Evolutionary conservation across 1,284 basidiomycete species (phyloP).

Genomic region (Puccinia polysora): DNA sequence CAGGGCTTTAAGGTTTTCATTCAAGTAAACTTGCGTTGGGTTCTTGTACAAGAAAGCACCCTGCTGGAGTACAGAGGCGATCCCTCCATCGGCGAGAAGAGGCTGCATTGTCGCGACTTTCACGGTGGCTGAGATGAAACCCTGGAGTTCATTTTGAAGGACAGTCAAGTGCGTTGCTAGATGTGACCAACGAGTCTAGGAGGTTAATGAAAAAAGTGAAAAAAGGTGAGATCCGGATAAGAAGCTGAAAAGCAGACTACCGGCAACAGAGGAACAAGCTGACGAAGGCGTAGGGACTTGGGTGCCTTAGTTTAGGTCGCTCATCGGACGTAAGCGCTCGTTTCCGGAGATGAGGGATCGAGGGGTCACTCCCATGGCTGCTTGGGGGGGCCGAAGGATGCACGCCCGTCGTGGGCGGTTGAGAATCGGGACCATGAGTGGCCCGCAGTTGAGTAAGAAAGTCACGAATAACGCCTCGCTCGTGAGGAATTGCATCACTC

Average conservation of each 20-base stretch:
- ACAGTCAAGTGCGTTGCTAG: slow-evolving; percentile 33
- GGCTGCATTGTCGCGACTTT: slow-evolving; percentile 22
- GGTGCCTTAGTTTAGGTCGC: slow-evolving; percentile 19
- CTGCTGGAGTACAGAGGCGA: slow-evolving; percentile 18
- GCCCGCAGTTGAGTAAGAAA: not conserved
- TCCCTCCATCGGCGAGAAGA: slow-evolving; percentile 24
- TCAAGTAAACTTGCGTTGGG: slow-evolving; percentile 28
- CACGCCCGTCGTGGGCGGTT: not conserved
- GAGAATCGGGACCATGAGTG: not conserved
- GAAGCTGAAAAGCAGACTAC: not conserved
- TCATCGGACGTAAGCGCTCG: slow-evolving; percentile 8
- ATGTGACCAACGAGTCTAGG: slow-evolving; percentile 37
- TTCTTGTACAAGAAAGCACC: slow-evolving; percentile 33
- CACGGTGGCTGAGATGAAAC: slow-evolving; percentile 3
- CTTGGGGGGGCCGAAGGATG: not conserved
- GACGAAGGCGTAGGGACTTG: slow-evolving; percentile 22
- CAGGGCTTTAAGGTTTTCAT: slow-evolving; percentile 2
- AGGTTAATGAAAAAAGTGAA: not conserved
- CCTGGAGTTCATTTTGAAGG: slow-evolving; percentile 38
- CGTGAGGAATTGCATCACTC: slow-evolving; percentile 1
- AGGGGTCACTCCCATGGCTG: not conserved
- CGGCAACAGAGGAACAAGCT: not conserved
- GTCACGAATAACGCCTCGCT: not conserved
- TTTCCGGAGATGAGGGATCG: slow-evolving; percentile 10
- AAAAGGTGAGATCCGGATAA: not conserved